phyloP scores from a whole-genome alignment of 2,329 filamentous ascomycete genomes.

The Whalleya microplaca region DNA sequence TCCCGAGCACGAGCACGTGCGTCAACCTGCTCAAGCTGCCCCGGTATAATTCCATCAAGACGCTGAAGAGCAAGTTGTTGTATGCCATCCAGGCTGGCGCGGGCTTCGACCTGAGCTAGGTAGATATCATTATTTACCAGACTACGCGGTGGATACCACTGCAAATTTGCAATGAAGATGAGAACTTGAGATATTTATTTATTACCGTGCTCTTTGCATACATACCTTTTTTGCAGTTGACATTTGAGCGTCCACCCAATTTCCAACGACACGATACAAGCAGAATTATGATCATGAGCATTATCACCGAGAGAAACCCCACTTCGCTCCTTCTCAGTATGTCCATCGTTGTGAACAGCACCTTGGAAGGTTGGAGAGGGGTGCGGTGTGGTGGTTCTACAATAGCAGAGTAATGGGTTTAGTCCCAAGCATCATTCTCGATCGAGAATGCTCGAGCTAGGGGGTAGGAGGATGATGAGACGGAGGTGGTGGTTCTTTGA shows the following conservation, averaged over 20 bases:
- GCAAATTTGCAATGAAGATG: not conserved
- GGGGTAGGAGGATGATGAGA: no score
- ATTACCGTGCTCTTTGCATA: not conserved
- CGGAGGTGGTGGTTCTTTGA: no score
- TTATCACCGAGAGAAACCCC: no score
- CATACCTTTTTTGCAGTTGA: not conserved
- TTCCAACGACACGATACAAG: no score
- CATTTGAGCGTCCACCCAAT: not conserved
- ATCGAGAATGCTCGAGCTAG: no score
- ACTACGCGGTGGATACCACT: not conserved
- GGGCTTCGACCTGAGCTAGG: slow-evolving; percentile 80
- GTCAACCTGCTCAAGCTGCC: slow-evolving; percentile 94
- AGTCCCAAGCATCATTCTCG: no score
- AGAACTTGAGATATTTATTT: slow-evolving; percentile 8
- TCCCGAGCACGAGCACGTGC: slow-evolving; percentile 94
- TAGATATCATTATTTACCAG: not conserved
- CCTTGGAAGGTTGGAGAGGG: no score
- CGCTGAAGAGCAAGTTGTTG: slow-evolving; percentile 77
- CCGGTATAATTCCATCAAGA: slow-evolving; percentile 69
- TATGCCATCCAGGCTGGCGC: slow-evolving; percentile 90
- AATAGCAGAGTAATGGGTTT: no score
- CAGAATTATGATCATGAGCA: no score
- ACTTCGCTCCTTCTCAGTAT: no score
- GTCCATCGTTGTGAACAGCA: no score
- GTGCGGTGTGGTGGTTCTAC: no score